phyloP scores from a whole-genome alignment of 352 stramenopile genomes.

The Aphanomyces invadans region DNA sequence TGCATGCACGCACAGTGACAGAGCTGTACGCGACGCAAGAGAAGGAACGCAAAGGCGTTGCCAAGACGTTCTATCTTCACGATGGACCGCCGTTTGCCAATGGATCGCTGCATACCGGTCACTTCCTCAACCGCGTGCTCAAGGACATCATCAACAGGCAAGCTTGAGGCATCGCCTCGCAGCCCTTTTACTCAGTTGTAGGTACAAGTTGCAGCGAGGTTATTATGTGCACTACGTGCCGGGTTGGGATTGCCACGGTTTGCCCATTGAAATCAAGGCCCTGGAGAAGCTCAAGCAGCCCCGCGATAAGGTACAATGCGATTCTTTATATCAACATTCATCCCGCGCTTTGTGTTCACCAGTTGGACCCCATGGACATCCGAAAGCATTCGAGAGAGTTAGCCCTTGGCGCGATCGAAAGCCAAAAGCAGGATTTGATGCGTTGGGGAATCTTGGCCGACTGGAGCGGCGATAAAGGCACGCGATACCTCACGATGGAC shows the following conservation, averaged over 20 bases:
- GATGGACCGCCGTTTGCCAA: slow-evolving; percentile 99
- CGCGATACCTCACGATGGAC: slow-evolving; percentile 91
- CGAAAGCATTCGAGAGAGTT: slow-evolving; percentile 87
- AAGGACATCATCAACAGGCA: slow-evolving; percentile 98
- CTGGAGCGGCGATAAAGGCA: slow-evolving; percentile 70
- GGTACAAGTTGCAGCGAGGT: slow-evolving; percentile 89
- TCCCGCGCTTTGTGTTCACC: too few relatives aligned
- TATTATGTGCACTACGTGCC: slow-evolving; percentile 93
- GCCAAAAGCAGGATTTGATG: slow-evolving; percentile 90
- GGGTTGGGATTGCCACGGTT: slow-evolving; percentile 98
- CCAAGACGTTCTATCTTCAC: slow-evolving; percentile 89
- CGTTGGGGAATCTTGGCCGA: slow-evolving; percentile 92
- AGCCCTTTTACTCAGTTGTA: too few relatives aligned
- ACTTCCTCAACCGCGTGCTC: slow-evolving; percentile 88
- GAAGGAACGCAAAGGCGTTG: slow-evolving; percentile 27
- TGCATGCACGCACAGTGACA: slow-evolving; percentile 58
- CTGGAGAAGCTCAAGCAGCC: slow-evolving; percentile 84
- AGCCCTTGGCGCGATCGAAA: slow-evolving; percentile 87
- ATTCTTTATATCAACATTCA: too few relatives aligned
- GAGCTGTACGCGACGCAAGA: slow-evolving; percentile 48
- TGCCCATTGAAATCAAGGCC: slow-evolving; percentile 99
- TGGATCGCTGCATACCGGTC: slow-evolving; percentile 96
- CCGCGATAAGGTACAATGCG: slow-evolving; percentile 18
- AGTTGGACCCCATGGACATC: slow-evolving; percentile 86
- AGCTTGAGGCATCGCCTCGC: too few relatives aligned